phyloP scores from a whole-genome alignment of 345 rosid species.

The Sisymbrium irio region DNA sequence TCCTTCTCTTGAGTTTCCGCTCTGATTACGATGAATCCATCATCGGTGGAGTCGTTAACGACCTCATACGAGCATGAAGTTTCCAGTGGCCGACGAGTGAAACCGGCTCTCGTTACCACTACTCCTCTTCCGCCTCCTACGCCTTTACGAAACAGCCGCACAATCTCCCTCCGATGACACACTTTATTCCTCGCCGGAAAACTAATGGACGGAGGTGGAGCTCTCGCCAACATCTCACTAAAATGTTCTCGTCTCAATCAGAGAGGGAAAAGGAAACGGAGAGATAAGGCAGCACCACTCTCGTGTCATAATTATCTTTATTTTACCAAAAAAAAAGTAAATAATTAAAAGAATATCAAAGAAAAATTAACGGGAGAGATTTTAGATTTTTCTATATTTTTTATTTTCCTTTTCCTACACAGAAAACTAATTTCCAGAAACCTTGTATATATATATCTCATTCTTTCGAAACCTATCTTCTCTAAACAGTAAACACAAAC shows the following conservation, averaged over 20 bases:
- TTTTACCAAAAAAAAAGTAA: too few species aligned
- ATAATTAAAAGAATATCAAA: background rate
- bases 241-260: background rate
- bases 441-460: background rate
- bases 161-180: background rate
- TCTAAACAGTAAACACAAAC: too few species aligned
- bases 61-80: conserved; percentile 41
- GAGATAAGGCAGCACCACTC: conserved; percentile 13
- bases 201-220: conserved; percentile 29
- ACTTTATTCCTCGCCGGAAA: conserved; percentile 15
- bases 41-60: conserved; percentile 44
- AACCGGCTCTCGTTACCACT: conserved; percentile 29
- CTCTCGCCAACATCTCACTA: conserved; percentile 31
- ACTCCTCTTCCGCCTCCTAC: background rate
- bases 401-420: background rate
- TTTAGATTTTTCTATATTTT: background rate
- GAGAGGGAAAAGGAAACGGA: background rate
- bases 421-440: background rate
- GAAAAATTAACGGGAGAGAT: too few species aligned
- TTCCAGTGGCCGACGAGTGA: conserved; percentile 41
- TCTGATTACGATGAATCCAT: conserved; percentile 48
- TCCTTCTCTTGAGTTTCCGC: conserved; percentile 25
- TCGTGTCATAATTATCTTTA: too few species aligned
- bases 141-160: conserved; percentile 4
- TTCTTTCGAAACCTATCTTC: too few species aligned